Evolutionary conservation across 2,329 filamentous ascomycete species (phyloP), one percentile per base, ranked within the genome.

Genomic region (Colletotrichum liaoningense): DNA sequence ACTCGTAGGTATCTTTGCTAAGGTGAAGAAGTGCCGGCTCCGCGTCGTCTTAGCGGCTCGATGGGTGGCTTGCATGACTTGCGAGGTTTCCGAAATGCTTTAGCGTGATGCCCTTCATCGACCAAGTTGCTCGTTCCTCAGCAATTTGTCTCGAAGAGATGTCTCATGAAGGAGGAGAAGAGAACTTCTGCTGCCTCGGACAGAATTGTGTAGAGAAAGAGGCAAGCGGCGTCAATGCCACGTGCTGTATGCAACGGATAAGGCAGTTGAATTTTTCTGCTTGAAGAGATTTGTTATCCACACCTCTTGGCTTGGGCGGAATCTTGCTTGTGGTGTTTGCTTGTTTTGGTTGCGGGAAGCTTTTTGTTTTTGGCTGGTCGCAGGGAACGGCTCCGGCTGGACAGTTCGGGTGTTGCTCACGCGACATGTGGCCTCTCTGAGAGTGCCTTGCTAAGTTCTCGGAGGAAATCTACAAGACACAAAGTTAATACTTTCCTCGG

Each of bases 371-470:
- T 16, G 35, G 46, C 33, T 35, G 33, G 33, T 35, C 33, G 33
- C 60, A 73, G 49, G 70, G 70, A 65, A 72, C 55, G 62, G 67
- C 67, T 60, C 30, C 52, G 30, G n/a, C 19, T 57, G 28, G 16
- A 46, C 8, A 49, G 24, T 67, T 57, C 57, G 52, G 26, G n/a
- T 69, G 65, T 63, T 63, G 58, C 71, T 71, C 67, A 73, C 56
- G 67, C 71, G 60, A 70, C 60, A 73, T 46, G 24, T 49, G 42
- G 42, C 42, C 42, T 22, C 42, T 49, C 52, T 46, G 30, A 19
- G 19, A 14, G 55, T 64, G 30, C 22, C 42, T 11, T 49, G 7
- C 19, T 35, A 49, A 11, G 16, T 49, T 42, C 14, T 42, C 42
- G 8, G 19, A n/a, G 42, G 19, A 7, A 49, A 49, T n/a, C 16